These are phyloP conservation scores for Populus hybrid DNA, from an alignment of 441 rosid species.

Conservation along the genomic window DNA sequence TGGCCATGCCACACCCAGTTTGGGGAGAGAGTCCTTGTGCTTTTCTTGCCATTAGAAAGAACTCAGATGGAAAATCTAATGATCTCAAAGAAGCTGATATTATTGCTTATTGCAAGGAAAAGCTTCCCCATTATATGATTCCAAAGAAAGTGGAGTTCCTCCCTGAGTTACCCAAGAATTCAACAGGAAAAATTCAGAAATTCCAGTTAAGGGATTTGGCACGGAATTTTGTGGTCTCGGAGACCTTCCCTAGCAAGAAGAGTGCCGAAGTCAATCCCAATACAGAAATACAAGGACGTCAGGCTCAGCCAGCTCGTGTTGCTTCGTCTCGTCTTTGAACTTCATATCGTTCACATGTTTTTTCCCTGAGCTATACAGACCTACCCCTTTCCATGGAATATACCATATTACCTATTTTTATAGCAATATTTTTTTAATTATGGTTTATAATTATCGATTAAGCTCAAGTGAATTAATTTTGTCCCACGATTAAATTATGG, in stretches of 20 bases:
- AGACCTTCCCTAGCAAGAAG: constrained; percentile 11
- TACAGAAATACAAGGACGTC: constrained; percentile 1
- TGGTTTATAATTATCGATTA: background rate
- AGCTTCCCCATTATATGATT: constrained; percentile 55
- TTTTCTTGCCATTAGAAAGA: constrained; percentile 34
- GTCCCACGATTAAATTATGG: background rate
- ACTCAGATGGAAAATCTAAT: constrained; percentile 15
- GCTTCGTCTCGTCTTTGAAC: constrained; percentile 43
- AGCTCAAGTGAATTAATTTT: background rate
- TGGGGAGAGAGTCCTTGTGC: constrained; percentile 86
- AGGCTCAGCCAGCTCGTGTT: constrained; percentile 20
- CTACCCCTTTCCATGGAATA: background rate
- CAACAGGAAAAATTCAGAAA: constrained; percentile 56
- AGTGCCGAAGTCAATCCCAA: background rate
- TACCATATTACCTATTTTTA: background rate
- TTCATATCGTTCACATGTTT: background rate
- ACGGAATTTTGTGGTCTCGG: constrained; percentile 25
- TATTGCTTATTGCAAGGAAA: constrained; percentile 41
- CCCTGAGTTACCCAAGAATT: constrained; percentile 53
- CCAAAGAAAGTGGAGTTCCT: constrained; percentile 57
- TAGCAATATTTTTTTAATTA: background rate
- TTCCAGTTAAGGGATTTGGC: constrained; percentile 46
- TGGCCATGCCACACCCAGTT: constrained; percentile 63
- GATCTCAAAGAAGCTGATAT: constrained; percentile 43
- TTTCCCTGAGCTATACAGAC: background rate